Conservation (phyloP, 495 filamentous ascomycete species). For the Hypoxylon fuscum region DNA sequence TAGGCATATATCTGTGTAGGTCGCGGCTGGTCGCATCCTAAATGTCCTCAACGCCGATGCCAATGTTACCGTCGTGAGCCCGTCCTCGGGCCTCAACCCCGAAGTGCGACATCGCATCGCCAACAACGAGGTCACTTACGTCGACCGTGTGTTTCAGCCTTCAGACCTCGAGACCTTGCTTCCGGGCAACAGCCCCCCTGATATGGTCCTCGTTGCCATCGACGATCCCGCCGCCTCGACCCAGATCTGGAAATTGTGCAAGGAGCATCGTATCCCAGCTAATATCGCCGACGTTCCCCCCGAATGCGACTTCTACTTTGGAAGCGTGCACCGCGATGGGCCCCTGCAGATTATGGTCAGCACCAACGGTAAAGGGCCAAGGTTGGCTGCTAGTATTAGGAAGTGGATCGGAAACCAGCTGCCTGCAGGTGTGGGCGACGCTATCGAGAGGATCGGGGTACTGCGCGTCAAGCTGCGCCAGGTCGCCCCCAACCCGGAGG, state of each 20-base stretch:
- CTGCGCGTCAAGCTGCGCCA: conserved; percentile 81
- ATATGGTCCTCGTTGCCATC: conserved; percentile 90
- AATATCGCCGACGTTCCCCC: conserved; percentile 97
- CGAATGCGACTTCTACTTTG: conserved; percentile 99
- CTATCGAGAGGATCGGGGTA: conserved; percentile 82
- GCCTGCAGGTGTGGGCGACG: conserved; percentile 79
- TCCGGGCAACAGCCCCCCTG: conserved; percentile 37
- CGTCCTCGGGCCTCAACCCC: conserved; percentile 79
- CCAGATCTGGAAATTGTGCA: conserved; percentile 89
- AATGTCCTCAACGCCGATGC: conserved; percentile 95
- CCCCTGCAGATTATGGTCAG: conserved; percentile 98
- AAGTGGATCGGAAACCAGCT: conserved; percentile 80
- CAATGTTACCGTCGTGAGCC: conserved; percentile 83
- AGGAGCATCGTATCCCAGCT: conserved; percentile 80
- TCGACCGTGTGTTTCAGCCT: conserved; percentile 84
- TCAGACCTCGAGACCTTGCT: conserved; percentile 72
- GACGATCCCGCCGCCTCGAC: conserved; percentile 91
- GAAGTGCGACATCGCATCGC: conserved; percentile 86
- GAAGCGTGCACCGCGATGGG: conserved; percentile 91
- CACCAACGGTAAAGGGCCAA: conserved; percentile 96
- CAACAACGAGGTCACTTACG: conserved; percentile 74
- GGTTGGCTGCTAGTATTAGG: conserved; percentile 86
- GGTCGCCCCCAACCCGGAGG: conserved; percentile 73
- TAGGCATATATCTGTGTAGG: conserved; percentile 58
- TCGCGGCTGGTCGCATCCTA: conserved; percentile 92